These are phyloP conservation scores for Limnomonas spitsbergensis DNA, from an alignment of 139 green algal species.

Conservation along the genomic window DNA sequence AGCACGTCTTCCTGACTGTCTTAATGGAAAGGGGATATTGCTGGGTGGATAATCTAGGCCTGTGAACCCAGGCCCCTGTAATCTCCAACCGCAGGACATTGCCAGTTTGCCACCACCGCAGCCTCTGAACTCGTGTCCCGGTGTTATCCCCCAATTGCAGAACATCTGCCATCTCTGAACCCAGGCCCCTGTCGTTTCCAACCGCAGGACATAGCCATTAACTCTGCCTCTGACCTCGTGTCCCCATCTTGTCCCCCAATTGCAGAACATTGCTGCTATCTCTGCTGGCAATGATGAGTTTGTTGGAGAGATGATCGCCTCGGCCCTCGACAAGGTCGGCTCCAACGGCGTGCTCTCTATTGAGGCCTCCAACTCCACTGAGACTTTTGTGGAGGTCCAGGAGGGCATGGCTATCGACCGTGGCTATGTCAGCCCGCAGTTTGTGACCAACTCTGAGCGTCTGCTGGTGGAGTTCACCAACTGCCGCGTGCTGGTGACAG, in stretches of 20 bases:
- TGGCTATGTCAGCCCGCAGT: constrained; percentile 96
- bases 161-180: no score
- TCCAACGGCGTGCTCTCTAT: constrained; percentile 91
- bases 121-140: no score
- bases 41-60: no score
- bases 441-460: constrained; percentile 91
- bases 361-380: constrained; percentile 70
- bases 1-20: no score
- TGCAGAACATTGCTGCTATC: constrained; percentile 90
- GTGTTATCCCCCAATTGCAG: no score
- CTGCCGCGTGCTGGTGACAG: constrained; percentile 86
- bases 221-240: no score
- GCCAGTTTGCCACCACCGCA: no score
- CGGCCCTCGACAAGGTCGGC: constrained; percentile 86
- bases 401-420: constrained; percentile 98
- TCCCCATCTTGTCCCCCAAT: not conserved
- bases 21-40: no score
- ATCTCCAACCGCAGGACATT: no score
- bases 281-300: constrained; percentile 91
- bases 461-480: constrained; percentile 92
- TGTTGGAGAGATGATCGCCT: constrained; percentile 92
- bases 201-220: no score
- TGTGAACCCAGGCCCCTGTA: no score
- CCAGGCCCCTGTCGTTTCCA: no score
- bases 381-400: constrained; percentile 63